These are phyloP conservation scores for Bromus sterilis DNA, from an alignment of 176 grass and related monocot species.

Conservation along the genomic window DNA sequence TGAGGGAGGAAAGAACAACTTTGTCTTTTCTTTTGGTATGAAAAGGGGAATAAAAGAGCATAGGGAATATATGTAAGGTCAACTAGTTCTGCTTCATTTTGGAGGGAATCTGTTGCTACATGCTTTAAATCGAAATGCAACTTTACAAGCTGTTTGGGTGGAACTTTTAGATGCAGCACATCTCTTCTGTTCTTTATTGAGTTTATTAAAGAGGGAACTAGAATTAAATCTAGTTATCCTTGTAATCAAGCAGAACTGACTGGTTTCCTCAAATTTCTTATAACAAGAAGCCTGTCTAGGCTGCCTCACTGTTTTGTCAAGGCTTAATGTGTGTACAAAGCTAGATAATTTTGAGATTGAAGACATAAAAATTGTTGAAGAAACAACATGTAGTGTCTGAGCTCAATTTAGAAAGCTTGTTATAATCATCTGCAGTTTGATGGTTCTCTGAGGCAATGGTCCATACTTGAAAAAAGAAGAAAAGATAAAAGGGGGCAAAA, in stretches of 20 bases:
- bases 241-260: background rate
- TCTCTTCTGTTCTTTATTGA: background rate
- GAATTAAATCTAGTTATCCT: background rate
- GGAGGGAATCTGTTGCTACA: background rate
- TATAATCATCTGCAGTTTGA: background rate
- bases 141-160: background rate
- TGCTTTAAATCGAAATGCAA: background rate
- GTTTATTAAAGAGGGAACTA: background rate
- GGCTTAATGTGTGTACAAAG: background rate
- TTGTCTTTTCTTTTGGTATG: background rate
- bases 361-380: background rate
- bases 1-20: conserved; percentile 3
- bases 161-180: background rate
- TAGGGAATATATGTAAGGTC: background rate
- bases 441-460: background rate
- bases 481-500: background rate
- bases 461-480: background rate
- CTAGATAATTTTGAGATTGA: background rate
- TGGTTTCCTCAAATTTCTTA: background rate
- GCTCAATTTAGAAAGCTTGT: background rate
- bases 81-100: conserved; percentile 10
- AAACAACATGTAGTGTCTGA: background rate
- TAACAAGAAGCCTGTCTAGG: background rate
- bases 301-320: background rate
- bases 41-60: background rate